These are phyloP conservation scores for Pleurotus citrinopileatus DNA, from an alignment of 768 basidiomycete species.

Conservation along the genomic window DNA sequence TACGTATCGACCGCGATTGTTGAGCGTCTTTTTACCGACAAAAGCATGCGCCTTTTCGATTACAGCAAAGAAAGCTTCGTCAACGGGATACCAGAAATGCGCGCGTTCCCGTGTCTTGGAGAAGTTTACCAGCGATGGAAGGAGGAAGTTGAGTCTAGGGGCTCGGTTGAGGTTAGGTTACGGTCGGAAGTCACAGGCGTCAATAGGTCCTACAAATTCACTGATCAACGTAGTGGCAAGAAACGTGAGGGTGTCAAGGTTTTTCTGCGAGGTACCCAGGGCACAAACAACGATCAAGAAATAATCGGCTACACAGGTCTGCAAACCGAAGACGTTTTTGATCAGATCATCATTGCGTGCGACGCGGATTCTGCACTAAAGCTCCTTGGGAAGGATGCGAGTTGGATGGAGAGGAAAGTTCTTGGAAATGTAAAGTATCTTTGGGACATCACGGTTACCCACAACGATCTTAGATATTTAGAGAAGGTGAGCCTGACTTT, in stretches of 20 bases:
- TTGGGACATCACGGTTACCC: conserved; percentile 49
- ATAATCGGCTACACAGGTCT: conserved; percentile 24
- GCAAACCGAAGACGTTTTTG: conserved; percentile 21
- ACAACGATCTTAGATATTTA: conserved; percentile 45
- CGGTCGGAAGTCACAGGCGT: conserved; percentile 25
- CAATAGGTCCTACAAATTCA: conserved; percentile 16
- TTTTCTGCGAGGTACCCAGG: conserved; percentile 24
- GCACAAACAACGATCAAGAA: conserved; percentile 24
- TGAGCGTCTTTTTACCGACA: conserved; percentile 31
- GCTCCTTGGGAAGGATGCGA: conserved; percentile 22
- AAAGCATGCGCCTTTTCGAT: conserved; percentile 30
- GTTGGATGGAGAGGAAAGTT: conserved; percentile 26
- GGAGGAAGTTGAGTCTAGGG: conserved; percentile 21
- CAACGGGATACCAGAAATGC: conserved; percentile 27
- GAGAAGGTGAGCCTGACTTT: conserved; percentile 32
- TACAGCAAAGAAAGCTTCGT: conserved; percentile 28
- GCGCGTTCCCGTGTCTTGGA: conserved; percentile 26
- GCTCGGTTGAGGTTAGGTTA: conserved; percentile 22
- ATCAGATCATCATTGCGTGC: conserved; percentile 25
- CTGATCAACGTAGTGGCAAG: conserved; percentile 5
- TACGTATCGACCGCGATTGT: conserved; percentile 30
- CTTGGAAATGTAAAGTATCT: conserved; percentile 36
- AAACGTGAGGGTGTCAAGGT: conserved; percentile 18
- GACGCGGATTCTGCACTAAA: conserved; percentile 25
- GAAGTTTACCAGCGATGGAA: conserved; percentile 25